Conservation (phyloP, 768 basidiomycete genomes). For the Mycena galopus region DNA sequence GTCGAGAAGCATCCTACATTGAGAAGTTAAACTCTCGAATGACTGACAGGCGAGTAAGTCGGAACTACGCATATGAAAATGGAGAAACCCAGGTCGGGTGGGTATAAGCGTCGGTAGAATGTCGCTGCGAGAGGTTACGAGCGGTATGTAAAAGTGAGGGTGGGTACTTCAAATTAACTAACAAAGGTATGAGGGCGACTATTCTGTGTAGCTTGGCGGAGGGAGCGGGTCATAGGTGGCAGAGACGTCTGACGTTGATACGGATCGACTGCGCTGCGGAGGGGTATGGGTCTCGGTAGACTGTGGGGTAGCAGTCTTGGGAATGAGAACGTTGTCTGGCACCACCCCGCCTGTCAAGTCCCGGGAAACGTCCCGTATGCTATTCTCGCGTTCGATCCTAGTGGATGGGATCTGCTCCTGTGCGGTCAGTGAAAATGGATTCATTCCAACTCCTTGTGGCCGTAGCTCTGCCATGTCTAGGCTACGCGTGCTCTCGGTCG, state of each 20-base stretch:
- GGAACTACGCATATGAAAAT: too few species aligned
- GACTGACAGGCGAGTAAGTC: too few species aligned
- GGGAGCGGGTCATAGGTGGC: background rate
- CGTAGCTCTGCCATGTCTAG: slow-evolving; percentile 2
- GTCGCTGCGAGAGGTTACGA: background rate
- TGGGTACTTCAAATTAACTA: background rate
- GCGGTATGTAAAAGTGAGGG: background rate
- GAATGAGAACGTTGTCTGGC: background rate
- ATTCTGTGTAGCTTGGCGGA: slow-evolving; percentile 12
- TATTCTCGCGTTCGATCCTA: background rate
- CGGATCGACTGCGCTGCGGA: background rate
- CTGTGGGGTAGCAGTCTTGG: background rate
- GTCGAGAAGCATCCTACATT: too few species aligned
- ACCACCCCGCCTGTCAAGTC: background rate
- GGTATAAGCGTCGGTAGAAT: too few species aligned
- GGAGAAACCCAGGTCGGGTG: too few species aligned
- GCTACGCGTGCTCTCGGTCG: background rate
- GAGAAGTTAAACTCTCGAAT: too few species aligned
- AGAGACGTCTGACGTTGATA: too few species aligned
- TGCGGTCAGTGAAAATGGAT: background rate
- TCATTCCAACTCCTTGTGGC: background rate
- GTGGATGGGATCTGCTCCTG: background rate
- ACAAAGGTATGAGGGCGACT: background rate
- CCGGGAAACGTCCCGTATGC: background rate
- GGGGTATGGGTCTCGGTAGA: background rate